Percentiles rank a stretch among this genome's conserved stretches.
Conservation (phyloP, 2,329 filamentous ascomycete species). For the Fusarium sp. region DNA sequence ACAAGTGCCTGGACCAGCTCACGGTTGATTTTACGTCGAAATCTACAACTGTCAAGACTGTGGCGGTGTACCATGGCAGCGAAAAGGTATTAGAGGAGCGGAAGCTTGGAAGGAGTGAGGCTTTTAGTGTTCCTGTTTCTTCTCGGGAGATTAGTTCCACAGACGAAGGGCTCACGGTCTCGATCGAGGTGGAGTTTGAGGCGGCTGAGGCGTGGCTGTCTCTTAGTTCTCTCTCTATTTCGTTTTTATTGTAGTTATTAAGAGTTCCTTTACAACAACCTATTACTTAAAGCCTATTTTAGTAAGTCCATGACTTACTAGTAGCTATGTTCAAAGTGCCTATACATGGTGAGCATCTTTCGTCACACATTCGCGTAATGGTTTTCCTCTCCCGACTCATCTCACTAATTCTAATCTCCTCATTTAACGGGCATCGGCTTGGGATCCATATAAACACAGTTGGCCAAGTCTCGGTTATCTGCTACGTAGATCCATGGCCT, state of each 20-base stretch:
- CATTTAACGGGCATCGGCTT: neutral
- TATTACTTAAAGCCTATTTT: neutral
- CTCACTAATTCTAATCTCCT: neutral
- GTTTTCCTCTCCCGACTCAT: neutral
- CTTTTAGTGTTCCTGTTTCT: neutral
- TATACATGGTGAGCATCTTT: neutral
- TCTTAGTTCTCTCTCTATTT: neutral
- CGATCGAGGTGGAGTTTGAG: neutral
- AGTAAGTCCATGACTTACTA: neutral
- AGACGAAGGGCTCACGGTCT: neutral
- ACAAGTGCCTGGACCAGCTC: neutral
- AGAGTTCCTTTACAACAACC: neutral
- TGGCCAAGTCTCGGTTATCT: neutral
- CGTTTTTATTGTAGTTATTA: neutral
- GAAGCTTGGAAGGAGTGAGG: neutral
- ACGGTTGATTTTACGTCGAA: neutral
- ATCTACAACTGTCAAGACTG: neutral
- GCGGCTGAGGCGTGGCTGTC: neutral
- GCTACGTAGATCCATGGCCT: neutral
- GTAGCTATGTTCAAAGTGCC: neutral
- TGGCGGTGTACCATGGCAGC: neutral
- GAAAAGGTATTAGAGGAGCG: neutral
- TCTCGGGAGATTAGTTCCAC: neutral
- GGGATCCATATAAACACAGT: neutral
- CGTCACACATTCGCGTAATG: accelerated